A percentile compares a stretch with the other conserved stretches of the same genome.
phyloP scores from a whole-genome alignment of 495 filamentous ascomycete species.

The Xylaria longipes region DNA sequence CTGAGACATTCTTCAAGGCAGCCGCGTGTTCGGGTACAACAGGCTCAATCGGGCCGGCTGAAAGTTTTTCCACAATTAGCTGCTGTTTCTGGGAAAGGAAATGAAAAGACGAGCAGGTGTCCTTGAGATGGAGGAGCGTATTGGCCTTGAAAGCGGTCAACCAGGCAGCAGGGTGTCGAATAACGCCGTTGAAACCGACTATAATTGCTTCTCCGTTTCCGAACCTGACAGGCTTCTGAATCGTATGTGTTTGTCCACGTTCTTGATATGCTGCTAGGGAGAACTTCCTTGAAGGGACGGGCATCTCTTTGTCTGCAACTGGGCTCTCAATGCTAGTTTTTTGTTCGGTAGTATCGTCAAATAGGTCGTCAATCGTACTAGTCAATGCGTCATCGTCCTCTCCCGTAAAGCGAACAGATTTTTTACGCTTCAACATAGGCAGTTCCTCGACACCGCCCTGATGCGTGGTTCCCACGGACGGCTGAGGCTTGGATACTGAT shows the following conservation, averaged over 20 bases:
- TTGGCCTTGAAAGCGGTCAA: constrained; percentile 42
- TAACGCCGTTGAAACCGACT: constrained; percentile 43
- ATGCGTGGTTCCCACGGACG: neutral
- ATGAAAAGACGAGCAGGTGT: constrained; percentile 26
- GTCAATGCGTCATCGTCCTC: constrained; percentile 34
- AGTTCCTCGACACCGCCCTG: neutral
- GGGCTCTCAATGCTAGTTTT: neutral
- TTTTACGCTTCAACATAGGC: constrained; percentile 36
- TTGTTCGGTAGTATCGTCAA: neutral
- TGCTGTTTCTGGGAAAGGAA: constrained; percentile 31
- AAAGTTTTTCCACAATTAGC: constrained; percentile 31
- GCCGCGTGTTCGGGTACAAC: constrained; percentile 26
- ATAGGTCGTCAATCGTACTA: constrained; percentile 17
- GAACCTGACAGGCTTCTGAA: constrained; percentile 39
- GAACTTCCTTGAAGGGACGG: constrained; percentile 3
- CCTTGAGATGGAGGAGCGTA: constrained; percentile 30
- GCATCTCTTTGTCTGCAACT: constrained; percentile 2
- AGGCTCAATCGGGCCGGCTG: constrained; percentile 30
- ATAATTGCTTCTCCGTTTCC: constrained; percentile 27
- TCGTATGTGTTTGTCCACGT: constrained; percentile 32
- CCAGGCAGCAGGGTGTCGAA: constrained; percentile 40
- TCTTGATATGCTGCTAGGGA: constrained; percentile 36
- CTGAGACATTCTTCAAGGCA: constrained; percentile 37
- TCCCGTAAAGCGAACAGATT: constrained; percentile 49
- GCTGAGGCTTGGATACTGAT: constrained; percentile 14